Evolutionary conservation across 1,139 yeast genomes (phyloP), one percentile per base, ranked within the genome.

Genomic region (Zygotorulaspora mrakii): DNA sequence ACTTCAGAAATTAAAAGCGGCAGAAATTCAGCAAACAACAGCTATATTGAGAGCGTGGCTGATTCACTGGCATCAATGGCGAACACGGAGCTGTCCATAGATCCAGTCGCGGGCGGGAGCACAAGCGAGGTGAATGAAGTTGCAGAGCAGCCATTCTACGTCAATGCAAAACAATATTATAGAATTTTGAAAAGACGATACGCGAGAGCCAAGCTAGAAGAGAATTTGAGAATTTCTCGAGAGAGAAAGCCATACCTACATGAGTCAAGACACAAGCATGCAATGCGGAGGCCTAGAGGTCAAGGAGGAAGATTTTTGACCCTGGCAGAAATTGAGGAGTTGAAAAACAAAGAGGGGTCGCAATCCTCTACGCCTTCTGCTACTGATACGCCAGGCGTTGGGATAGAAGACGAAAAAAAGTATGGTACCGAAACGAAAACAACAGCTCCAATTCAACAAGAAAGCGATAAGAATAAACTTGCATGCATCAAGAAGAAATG

Each of bases 231-330:
- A 58, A 85, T 85, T 7, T 94, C 94, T 17, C 74, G 96, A 49
- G 94, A 94, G 6, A 76, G 97, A 51, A 83, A 84, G 58, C 98
- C 98, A 3, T 94, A 94, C 61, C 67, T 94, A 40, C 99, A 94
- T 62, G 98, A 94, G 64, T 87, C 96, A 12, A 76, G 99, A 55
- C 99, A 94, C 64, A 91, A 91, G 62, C 99, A 94, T 64, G 99
- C 99, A 14, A 91, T 94, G 98, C 76, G 98, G 60, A 77, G 99
- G 63, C 98, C 98, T 11, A 77, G 99, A 55, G 99, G 99, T 20
- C 97, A 91, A 65, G 98, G 98, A 21, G 99, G 99, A 3, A 71
- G 98, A 46, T 94, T 94, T 55, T 68, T 94, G 49, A 91, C 98
- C 1, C 96, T 97, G 4, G 95, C 95, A 3, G 98, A 94, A 60